phyloP scores from a whole-genome alignment of 257 asterid species.

The Primulina huaijiensis region DNA sequence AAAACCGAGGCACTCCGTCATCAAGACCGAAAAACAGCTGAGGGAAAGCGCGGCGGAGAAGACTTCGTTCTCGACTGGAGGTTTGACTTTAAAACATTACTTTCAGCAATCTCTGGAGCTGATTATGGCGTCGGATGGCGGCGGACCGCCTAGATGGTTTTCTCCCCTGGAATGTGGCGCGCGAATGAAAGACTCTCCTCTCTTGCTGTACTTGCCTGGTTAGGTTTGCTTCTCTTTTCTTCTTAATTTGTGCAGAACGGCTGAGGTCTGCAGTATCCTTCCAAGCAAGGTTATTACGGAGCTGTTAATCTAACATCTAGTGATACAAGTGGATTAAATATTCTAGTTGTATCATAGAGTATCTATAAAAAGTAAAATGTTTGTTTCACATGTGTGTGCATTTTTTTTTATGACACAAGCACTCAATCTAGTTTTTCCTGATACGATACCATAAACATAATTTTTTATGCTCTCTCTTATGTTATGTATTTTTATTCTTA shows the following conservation, averaged over 20 bases:
- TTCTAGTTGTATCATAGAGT: no score
- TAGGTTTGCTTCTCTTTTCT: not conserved
- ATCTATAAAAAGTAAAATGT: no score
- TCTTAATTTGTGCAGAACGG: not conserved
- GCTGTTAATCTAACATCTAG: no score
- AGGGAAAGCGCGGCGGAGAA: conserved; percentile 22
- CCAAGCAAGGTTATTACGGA: no score
- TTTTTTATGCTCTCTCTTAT: no score
- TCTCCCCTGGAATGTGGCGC: conserved; percentile 50
- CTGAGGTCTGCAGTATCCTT: no score
- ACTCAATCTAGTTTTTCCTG: no score
- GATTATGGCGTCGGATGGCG: conserved; percentile 21
- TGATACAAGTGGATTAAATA: no score
- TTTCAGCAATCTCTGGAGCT: conserved; percentile 42
- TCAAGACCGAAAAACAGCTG: conserved; percentile 2
- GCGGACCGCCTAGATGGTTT: conserved; percentile 58
- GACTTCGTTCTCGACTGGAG: not conserved
- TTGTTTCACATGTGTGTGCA: no score
- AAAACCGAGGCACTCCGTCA: conserved; percentile 4
- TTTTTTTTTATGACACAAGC: no score
- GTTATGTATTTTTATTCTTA: no score
- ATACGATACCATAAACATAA: no score
- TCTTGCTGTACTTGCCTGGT: conserved; percentile 80
- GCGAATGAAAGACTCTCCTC: conserved; percentile 43
- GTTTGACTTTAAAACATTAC: conserved; percentile 46